Evolutionary conservation across 495 filamentous ascomycete species (phyloP).

Genomic region (Parachaetomium inaequale): DNA sequence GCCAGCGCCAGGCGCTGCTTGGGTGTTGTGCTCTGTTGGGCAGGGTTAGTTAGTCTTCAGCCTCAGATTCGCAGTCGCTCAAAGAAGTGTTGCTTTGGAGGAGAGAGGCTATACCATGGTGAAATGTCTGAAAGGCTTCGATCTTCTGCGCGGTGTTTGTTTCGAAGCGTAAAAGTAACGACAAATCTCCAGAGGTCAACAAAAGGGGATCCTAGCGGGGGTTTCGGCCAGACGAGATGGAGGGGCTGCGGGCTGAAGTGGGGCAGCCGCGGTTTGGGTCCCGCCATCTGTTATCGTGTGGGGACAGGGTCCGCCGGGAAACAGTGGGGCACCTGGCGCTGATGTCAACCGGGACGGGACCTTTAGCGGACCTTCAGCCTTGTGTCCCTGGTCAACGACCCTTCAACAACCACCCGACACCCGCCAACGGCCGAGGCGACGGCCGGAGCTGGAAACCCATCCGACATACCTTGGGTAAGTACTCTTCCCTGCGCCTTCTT

Average conservation of each 20-base stretch:
- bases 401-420: not conserved
- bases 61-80: not conserved
- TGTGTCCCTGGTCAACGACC: not conserved
- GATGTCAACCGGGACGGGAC: not conserved
- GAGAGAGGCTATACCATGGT: conserved; percentile 8
- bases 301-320: too few species aligned
- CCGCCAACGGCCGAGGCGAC: not conserved
- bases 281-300: too few species aligned
- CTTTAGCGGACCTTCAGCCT: not conserved
- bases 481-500: not conserved
- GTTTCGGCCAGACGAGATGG: conserved; percentile 13
- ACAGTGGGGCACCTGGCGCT: not conserved
- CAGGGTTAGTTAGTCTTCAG: conserved; percentile 7
- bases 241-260: conserved; percentile 17
- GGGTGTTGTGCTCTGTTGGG: conserved; percentile 52
- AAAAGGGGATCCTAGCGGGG: not conserved
- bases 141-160: not conserved
- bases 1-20: conserved; percentile 97
- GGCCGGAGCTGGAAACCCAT: not conserved
- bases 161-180: too few species aligned
- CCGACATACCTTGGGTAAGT: not conserved
- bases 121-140: not conserved
- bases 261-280: conserved; percentile 6
- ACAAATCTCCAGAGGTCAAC: not conserved
- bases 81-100: not conserved